Evolutionary conservation across 495 filamentous ascomycete species (phyloP).

Genomic region (Letharia lupina): DNA sequence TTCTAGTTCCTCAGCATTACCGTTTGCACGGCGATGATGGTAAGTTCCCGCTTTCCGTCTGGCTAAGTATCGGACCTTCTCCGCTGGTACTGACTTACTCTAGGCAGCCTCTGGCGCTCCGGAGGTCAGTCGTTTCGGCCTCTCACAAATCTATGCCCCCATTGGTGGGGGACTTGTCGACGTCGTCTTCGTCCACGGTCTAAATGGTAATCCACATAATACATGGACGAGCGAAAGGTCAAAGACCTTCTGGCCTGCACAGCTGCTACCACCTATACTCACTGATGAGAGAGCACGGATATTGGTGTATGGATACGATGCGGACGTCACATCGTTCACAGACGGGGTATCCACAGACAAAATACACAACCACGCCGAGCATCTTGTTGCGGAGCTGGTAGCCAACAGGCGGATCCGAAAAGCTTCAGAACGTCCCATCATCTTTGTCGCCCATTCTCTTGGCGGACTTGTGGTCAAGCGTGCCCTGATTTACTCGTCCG

Average conservation of each 20-base stretch:
- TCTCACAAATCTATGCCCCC: conserved; percentile 57
- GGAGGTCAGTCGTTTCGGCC: conserved; percentile 54
- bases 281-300: conserved; percentile 57
- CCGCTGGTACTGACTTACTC: conserved; percentile 11
- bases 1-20: background rate
- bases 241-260: conserved; percentile 66
- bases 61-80: background rate
- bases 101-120: conserved; percentile 17
- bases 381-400: conserved; percentile 53
- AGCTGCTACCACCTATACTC: conserved; percentile 60
- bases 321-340: conserved; percentile 60
- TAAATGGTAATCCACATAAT: conserved; percentile 67
- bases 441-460: conserved; percentile 78
- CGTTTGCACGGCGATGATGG: conserved; percentile 17
- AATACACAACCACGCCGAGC: conserved; percentile 77
- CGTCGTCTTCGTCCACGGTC: conserved; percentile 73
- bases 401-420: conserved; percentile 52
- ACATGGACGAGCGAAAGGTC: conserved; percentile 64
- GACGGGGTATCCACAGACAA: conserved; percentile 59
- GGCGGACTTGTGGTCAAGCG: conserved; percentile 77
- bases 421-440: conserved; percentile 57
- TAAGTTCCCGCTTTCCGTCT: conserved; percentile 11
- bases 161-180: conserved; percentile 46
- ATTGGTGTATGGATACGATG: conserved; percentile 79
- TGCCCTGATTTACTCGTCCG: conserved; percentile 56